Base-by-base conservation (phyloP, 768 basidiomycete genomes). In the Dioszegia hungarica region DNA sequence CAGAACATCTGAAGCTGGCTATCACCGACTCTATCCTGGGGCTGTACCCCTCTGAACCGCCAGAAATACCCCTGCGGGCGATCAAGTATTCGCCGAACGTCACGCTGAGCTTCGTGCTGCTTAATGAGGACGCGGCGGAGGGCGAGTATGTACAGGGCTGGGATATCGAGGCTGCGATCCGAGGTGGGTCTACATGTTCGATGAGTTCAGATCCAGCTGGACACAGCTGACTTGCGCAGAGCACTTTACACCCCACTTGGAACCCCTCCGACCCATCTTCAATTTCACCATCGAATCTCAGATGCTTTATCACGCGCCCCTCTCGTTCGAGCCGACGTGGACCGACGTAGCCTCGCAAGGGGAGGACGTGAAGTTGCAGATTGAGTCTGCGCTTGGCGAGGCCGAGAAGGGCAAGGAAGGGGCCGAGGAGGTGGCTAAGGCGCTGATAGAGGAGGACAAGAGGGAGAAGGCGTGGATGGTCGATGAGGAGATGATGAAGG, bases 261-360 rank as follows among this genome's bases (percentile, higher is more conserved):
- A 80, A 14, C 78, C 81, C 29, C 79, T 97, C 4, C 78, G 79
- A 2, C 74, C 80, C 15, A 76, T 98, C 17, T 90, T 97, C 79
- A 90, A 93, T 68, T 90, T 92, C 71, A 92, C 88, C 1, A 81
- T 97, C 40, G 92, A 97, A 78, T 94, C 90, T 57, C 94, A 98
- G 78, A 83, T 95, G 0, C 90, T 93, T 66, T 90, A 85, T 69
- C 86, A 94, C 66, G 90, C 90, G 5, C 93, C 92, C 0, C 78
- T 98, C 41, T 86, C 90, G 0, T 90, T 98, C 68, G 79, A 83
- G 50, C 88, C 90, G 9, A 44, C 31, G 6, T 62, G 44, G 48
- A 47, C 46, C 2, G 19, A 28, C 12, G 24, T 25, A 10, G 54
- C 20, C 25, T 24, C 22, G 12, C 52, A 43, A 33, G 41, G 31